Evolutionary conservation across 1,284 basidiomycete species (phyloP), one percentile per base, ranked within the genome.

Genomic region (Xanthoconium separans): DNA sequence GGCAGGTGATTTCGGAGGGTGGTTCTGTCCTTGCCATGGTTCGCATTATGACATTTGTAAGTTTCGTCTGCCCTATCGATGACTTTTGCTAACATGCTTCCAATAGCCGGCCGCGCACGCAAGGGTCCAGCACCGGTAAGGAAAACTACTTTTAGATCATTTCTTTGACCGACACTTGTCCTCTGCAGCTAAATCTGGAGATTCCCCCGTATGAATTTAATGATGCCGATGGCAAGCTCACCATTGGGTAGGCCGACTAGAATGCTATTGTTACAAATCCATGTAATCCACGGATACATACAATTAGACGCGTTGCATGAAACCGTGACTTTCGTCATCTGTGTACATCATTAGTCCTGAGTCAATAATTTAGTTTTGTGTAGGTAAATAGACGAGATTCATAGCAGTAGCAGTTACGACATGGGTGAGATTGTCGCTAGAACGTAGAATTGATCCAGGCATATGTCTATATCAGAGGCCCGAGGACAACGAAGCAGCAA

Each of bases 11-110:
- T 99, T 83, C 72, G 95, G 95, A 77, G 96, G 95, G 75, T 98
- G 95, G 95, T 96, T 96, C 86, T 95, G 92, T 80, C 93, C 93
- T 53, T 97, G 94, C 81, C 96, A 99, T 76, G 96, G 97, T 72
- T 98, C 95, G 55, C 95, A 98, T 74, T 97, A 98, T 76, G 93
- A 95, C 75, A 95, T 95, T 60, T 95, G 89, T 87, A 66, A 56
- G 83, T 75, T 20, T 36, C 56, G 36, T 58, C 41, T 12, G 34
- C 44, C 44, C 36, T 16, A 24, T 44, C 51, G 4, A 20, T 33
- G 59, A 44, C 48, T 39, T 51, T 44, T 55, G 50, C 53, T 58
- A 42, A 59, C 50, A 51, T 45, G 3, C 49, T 49, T 53, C 54
- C 50, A 51, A 40, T 59, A 91, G 92, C 93, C 65, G 95, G 95